Conservation (phyloP, 306 rosid genomes). For the Cucurbita maxima region DNA sequence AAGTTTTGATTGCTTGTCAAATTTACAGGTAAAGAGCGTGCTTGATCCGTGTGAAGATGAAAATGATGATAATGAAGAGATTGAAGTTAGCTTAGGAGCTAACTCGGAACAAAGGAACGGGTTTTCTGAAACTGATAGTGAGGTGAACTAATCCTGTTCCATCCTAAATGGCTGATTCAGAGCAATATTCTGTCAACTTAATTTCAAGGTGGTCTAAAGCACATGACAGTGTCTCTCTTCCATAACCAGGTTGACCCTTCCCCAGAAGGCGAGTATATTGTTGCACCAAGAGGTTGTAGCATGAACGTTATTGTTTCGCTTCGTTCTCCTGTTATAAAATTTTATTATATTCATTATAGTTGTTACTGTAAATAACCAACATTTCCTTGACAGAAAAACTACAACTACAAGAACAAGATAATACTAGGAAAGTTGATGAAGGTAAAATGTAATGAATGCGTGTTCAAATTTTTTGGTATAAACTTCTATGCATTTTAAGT, state of each 20-base stretch:
- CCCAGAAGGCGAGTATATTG: conserved; percentile 46
- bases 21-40: conserved; percentile 38
- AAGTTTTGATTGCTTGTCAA: background rate
- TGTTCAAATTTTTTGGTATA: background rate
- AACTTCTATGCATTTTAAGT: background rate
- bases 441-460: conserved; percentile 26
- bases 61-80: conserved; percentile 32
- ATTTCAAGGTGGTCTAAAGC: background rate
- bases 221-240: conserved; percentile 6
- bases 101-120: conserved; percentile 28
- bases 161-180: background rate
- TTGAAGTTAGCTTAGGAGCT: conserved; percentile 34
- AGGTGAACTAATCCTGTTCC: conserved; percentile 17
- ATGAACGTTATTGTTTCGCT: background rate
- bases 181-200: background rate
- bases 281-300: conserved; percentile 56
- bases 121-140: conserved; percentile 35
- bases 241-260: conserved; percentile 45
- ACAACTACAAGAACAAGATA: conserved; percentile 37
- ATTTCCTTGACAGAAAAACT: conserved; percentile 37
- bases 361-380: conserved; percentile 2
- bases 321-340: background rate
- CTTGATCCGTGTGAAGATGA: conserved; percentile 54
- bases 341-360: background rate
- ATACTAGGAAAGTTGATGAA: conserved; percentile 39